Conservation (phyloP, 2,329 filamentous ascomycete genomes). For the Alternaria viburni region DNA sequence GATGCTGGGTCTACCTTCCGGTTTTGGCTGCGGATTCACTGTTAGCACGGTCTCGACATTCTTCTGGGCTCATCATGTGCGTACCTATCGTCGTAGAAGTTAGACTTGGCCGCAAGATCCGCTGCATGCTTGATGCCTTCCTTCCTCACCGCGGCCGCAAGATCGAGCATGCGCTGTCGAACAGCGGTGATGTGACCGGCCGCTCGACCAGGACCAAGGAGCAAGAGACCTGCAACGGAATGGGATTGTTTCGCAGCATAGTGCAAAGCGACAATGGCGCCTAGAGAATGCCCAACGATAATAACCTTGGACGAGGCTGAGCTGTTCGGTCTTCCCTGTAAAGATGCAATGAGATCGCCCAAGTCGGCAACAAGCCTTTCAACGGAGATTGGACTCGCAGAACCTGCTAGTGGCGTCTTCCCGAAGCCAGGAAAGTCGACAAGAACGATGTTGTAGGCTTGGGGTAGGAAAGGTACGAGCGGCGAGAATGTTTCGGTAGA, state of each 20-base stretch:
- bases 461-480: neutral
- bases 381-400: neutral
- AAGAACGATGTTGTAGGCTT: neutral
- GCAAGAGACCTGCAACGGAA: neutral
- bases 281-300: neutral
- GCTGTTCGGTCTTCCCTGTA: neutral
- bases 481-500: neutral
- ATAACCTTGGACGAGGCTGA: neutral
- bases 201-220: constrained; percentile 2
- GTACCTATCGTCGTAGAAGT: neutral
- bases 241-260: neutral
- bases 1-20: neutral
- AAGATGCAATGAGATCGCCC: neutral
- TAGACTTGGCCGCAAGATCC: neutral
- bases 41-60: neutral
- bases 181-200: constrained; percentile 10
- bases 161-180: constrained; percentile 11
- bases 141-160: constrained; percentile 2
- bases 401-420: neutral
- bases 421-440: neutral
- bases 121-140: constrained; percentile 9
- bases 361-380: neutral
- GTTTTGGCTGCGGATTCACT: neutral
- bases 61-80: neutral
- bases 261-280: neutral